Evolutionary conservation across 2,329 filamentous ascomycete species (phyloP), one percentile per base, ranked within the genome.

Genomic region (Sclerotinia spermophila): DNA sequence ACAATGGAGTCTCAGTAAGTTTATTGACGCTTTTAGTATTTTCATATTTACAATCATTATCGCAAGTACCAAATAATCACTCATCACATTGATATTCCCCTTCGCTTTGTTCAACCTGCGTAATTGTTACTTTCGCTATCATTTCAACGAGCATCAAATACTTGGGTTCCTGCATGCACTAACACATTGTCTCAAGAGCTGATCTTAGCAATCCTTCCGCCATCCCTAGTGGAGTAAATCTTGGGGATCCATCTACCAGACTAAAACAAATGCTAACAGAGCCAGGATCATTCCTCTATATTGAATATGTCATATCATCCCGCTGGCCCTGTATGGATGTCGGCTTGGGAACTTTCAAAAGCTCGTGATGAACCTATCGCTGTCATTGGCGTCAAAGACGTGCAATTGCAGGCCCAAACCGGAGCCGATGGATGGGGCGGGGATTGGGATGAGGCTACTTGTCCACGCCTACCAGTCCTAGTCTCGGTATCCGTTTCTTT

Each of bases 401-500:
- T 64, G 35, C 30, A 64, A 38, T 19, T 60, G 21, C 15, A 11
- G 11, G 27, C 58, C 30, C 3, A 13, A 7, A 61, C 62, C 21
- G 71, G 71, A 24, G 61, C 55, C 33, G 90, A 93, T 78, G 90
- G 89, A 62, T 93, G 91, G 91, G 89, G 88, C 69, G 86, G 90
- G 5, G 69, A 74, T 2, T 79, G 82, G 66, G 19, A 24, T 24
- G 6, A 30, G 17, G 11, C 35, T 24, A 19, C 19, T 24, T 40
- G 24, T 53, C 87, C 86, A 74, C 78, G 82, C 17, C 91, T 93
- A 80, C 90, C 91, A 11, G 82, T 88, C 15, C 77, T 86, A 10
- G 76, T 93, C 13, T 89, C 88, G 6, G 85, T 87, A 45, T 83
- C 85, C 30, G 83, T 93, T 5, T 84, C 83, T 4, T 84, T 93